Conservation (phyloP, 202 grass and related monocot species). For the Setaria viridis region DNA sequence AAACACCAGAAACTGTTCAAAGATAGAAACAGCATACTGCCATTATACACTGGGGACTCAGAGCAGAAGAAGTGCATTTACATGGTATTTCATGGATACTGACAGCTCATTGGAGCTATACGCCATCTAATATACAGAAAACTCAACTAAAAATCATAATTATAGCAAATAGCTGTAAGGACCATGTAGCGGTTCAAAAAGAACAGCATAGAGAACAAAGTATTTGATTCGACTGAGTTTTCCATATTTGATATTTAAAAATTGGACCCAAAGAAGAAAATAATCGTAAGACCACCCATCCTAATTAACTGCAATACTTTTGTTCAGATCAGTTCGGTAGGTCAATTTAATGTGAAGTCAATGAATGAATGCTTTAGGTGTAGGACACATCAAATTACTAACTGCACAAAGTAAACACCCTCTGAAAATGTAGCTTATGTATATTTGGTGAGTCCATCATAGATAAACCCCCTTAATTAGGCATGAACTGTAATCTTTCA, state of each 20-base stretch:
- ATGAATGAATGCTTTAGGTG: not conserved
- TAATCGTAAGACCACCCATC: conserved; percentile 13
- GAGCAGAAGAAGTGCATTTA: not conserved
- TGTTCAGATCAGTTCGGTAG: conserved; percentile 10
- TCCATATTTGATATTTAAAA: conserved; percentile 3
- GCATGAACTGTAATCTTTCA: not conserved
- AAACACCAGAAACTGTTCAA: not conserved
- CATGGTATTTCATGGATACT: not conserved
- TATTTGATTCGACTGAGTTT: conserved; percentile 33
- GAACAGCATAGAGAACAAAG: not conserved
- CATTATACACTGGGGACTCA: not conserved
- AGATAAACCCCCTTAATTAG: too few relatives aligned
- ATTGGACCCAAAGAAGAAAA: conserved; percentile 9
- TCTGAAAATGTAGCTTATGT: too few relatives aligned
- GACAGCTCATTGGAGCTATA: not conserved
- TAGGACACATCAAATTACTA: too few relatives aligned
- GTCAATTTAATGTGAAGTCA: conserved; percentile 10
- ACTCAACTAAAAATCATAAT: too few relatives aligned
- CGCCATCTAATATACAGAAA: not conserved
- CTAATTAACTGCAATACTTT: conserved; percentile 9
- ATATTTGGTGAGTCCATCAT: too few relatives aligned
- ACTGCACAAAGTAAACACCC: too few relatives aligned
- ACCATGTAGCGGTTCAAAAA: not conserved
- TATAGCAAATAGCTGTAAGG: not conserved
- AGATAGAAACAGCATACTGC: conserved; percentile 12